Evolutionary conservation across 2,329 filamentous ascomycete genomes (phyloP), one percentile per base, ranked within the genome.

Genomic region (Penicillium sp.): DNA sequence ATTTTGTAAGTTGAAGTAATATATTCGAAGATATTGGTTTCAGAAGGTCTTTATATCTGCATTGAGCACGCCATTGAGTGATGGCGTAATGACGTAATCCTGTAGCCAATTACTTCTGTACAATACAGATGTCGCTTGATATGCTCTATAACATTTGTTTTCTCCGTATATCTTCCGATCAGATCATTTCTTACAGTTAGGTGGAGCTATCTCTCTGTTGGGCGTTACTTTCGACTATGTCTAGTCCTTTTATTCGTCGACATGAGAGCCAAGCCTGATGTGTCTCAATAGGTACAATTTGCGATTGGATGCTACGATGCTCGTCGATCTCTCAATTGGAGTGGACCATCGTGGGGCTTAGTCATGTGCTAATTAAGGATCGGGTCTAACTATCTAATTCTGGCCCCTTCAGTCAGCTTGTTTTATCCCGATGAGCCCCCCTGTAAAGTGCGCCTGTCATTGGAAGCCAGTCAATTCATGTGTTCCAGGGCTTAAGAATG

Each of bases 401-500:
- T 25, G 30, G 17, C 45, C 44, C 45, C 31, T 45, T 54, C 48
- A 43, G 17, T 10, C 16, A 42, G 42, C 38, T n/a, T 43, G 38
- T 43, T 50, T 50, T n/a, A 22, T 44, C 19, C 43, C 14, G n/a
- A 50, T 33, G 48, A 35, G 48, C 48, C 25, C 26, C 19, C 17
- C n/a, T n/a, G n/a, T 30, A 47, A 41, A 47, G 36, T 45, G 40
- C 25, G 49, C 49, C 19, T 51, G 37, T 50, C 38, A 30, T 42
- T 28, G 37, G 51, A 61, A 67, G 67, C 67, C 66, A 62, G 61
- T 50, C 60, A 64, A 63, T 64, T 53, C 51, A 65, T 69, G 64
- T 60, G 55, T 63, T 59, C 50, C 25, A 55, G 43, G 61, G 57
- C 56, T 58, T 53, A 64, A 72, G 60, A 46, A 75, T 74, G 72